Evolutionary conservation across 305 asterid species (phyloP), one percentile per base, ranked within the genome.

Genomic region (Fraxinus velutina): DNA sequence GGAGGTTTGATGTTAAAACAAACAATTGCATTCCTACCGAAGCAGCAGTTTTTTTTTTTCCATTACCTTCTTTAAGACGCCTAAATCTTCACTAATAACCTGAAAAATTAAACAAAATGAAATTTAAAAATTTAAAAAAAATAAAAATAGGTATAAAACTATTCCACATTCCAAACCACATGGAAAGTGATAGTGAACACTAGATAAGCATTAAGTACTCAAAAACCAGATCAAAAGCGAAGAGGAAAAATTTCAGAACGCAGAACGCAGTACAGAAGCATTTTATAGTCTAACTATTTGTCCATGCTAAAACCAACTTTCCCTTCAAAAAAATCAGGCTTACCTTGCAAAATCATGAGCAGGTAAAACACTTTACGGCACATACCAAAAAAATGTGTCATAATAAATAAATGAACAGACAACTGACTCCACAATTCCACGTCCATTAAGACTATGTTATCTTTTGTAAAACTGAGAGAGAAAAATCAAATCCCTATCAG

Each of bases 81-180:
- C 98, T 78, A 96, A 83, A 90, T 96, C 99, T 85, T 93, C 97
- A 77, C 86, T 89, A 75, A 96, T 80, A 78, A 93, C 97, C 99
- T 96, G 97, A 83, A 85, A 74, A 19, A 7, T 7, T 57, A 39
- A 81, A 39, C 37, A 44, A 80, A 24, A 79, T 10, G 36, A 62
- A 83, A 82, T n/a, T 72, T 5, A 80, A 78, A 60, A 37, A 66
- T 22, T 22, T 15, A 85, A 60, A 55, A 55, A 19, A 4, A 7
- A 60, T 6, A 0, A 34, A 33, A 34, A 34, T 34, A 60, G 8
- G 68, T 36, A n/a, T 17, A 24, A 86, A 47, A 37, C 47, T 80
- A 60, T 62, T 76, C 34, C 57, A 29, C 4, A 42, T 68, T 73
- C 50, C 21, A 8, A n/a, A 6, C 0, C 70, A 50, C 60, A 13